Evolutionary conservation across 2,329 filamentous ascomycete species (phyloP).

Genomic region (Botrytis fabae): DNA sequence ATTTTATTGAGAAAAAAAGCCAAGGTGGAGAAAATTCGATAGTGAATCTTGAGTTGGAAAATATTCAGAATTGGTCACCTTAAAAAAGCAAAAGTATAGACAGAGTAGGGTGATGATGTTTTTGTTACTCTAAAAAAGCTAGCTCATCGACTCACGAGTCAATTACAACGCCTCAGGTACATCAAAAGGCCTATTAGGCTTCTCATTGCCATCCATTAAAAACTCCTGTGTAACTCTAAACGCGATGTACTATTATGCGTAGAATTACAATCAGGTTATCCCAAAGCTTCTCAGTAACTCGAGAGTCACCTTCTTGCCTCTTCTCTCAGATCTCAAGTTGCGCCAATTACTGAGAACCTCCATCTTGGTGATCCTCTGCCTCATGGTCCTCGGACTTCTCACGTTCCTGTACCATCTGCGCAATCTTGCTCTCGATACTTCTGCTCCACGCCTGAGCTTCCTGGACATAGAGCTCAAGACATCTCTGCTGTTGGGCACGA

Average conservation of each 20-base stretch:
- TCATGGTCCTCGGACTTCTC: neutral
- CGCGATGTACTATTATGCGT: neutral
- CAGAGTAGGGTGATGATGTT: neutral
- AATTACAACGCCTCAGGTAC: neutral
- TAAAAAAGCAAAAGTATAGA: neutral
- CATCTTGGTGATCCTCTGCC: neutral
- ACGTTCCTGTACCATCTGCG: neutral
- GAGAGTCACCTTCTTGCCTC: neutral
- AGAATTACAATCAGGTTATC: neutral
- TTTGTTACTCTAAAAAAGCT: neutral
- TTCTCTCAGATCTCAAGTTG: neutral
- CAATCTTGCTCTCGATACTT: neutral
- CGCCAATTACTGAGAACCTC: neutral
- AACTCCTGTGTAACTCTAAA: neutral
- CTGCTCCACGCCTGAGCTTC: conserved; percentile 4
- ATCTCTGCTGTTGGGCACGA: neutral
- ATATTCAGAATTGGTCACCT: neutral
- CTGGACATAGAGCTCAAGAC: neutral
- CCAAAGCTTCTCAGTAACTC: neutral
- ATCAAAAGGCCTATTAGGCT: neutral
- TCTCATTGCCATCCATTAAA: neutral
- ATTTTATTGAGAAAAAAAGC: neutral
- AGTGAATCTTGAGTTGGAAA: neutral
- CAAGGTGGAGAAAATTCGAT: neutral
- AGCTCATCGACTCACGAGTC: neutral